Conservation (phyloP, 2,329 filamentous ascomycete genomes). For the Cordyceps cateniannulata region DNA sequence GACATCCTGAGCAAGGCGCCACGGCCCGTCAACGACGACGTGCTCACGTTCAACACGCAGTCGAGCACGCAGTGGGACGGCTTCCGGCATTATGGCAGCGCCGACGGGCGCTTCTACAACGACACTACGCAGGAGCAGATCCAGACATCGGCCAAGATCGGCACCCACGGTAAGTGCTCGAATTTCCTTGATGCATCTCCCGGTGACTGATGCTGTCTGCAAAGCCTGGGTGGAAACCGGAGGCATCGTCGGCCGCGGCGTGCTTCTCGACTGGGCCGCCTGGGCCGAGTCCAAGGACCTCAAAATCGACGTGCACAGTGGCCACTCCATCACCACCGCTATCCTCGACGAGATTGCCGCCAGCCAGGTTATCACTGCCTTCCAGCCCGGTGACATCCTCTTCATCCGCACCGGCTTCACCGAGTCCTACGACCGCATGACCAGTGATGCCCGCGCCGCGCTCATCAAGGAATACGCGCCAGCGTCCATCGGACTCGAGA, state of each 20-base stretch:
- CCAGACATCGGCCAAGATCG: slow-evolving; percentile 24
- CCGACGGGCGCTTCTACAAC: slow-evolving; percentile 28
- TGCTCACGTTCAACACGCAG: slow-evolving; percentile 29
- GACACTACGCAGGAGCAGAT: slow-evolving; percentile 37
- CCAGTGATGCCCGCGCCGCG: slow-evolving; percentile 28
- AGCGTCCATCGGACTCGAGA: slow-evolving; percentile 37
- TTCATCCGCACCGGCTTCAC: slow-evolving; percentile 49
- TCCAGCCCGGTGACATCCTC: slow-evolving; percentile 48
- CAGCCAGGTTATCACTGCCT: slow-evolving; percentile 32
- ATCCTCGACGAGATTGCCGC: slow-evolving; percentile 37
- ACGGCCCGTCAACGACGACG: slow-evolving; percentile 27
- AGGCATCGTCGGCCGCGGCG: slow-evolving; percentile 30
- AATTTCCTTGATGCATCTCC: too few relatives aligned
- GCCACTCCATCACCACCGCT: slow-evolving; percentile 35
- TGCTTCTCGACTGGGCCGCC: slow-evolving; percentile 45
- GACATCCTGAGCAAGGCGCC: slow-evolving; percentile 19
- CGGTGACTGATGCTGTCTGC: too few relatives aligned
- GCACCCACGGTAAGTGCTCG: slow-evolving; percentile 22
- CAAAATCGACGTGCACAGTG: slow-evolving; percentile 32
- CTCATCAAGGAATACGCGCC: slow-evolving; percentile 22
- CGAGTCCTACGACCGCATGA: slow-evolving; percentile 33
- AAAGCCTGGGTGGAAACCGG: not conserved
- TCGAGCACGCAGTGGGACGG: slow-evolving; percentile 35
- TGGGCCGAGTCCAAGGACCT: slow-evolving; percentile 34
- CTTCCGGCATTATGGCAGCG: slow-evolving; percentile 31